These are phyloP conservation scores for Candolleomyces eurysporus DNA, from an alignment of 768 basidiomycete genomes.

Conservation along the genomic window DNA sequence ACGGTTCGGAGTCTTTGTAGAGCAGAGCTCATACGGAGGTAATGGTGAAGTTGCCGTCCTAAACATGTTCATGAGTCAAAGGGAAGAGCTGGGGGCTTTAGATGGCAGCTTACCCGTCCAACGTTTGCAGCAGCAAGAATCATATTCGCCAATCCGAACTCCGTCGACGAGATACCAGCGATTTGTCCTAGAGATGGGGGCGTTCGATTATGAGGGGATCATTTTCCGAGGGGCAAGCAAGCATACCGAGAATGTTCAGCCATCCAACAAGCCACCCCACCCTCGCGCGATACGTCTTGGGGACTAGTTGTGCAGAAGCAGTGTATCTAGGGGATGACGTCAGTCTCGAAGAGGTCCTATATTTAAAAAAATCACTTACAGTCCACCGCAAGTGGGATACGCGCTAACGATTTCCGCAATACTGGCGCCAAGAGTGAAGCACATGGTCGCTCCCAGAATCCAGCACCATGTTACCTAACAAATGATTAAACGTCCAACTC, in stretches of 20 bases:
- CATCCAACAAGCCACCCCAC: constrained; percentile 82
- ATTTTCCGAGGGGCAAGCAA: neutral
- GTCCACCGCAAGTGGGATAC: constrained; percentile 70
- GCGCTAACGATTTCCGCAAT: constrained; percentile 80
- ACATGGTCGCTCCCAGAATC: constrained; percentile 71
- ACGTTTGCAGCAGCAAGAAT: constrained; percentile 74
- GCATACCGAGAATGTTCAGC: constrained; percentile 74
- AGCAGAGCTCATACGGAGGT: constrained; percentile 35
- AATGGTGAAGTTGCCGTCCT: constrained; percentile 59
- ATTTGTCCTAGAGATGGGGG: constrained; percentile 54
- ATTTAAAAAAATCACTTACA: constrained; percentile 38
- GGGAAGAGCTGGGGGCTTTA: neutral
- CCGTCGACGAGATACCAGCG: constrained; percentile 82
- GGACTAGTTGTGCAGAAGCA: constrained; percentile 76
- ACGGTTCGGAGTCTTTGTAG: no score
- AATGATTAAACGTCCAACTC: constrained; percentile 4
- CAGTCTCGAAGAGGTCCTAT: neutral
- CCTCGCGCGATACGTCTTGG: constrained; percentile 59
- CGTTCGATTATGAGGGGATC: no score
- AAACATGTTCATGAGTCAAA: constrained; percentile 5
- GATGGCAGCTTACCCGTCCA: constrained; percentile 38
- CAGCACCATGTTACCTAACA: constrained; percentile 66
- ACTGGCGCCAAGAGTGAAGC: constrained; percentile 69
- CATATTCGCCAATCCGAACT: constrained; percentile 80
- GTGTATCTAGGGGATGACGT: constrained; percentile 52